A percentile compares a stretch with the other conserved stretches of the same genome.
phyloP scores from a whole-genome alignment of 768 basidiomycete species.

The Psilocybe cyanescens region DNA sequence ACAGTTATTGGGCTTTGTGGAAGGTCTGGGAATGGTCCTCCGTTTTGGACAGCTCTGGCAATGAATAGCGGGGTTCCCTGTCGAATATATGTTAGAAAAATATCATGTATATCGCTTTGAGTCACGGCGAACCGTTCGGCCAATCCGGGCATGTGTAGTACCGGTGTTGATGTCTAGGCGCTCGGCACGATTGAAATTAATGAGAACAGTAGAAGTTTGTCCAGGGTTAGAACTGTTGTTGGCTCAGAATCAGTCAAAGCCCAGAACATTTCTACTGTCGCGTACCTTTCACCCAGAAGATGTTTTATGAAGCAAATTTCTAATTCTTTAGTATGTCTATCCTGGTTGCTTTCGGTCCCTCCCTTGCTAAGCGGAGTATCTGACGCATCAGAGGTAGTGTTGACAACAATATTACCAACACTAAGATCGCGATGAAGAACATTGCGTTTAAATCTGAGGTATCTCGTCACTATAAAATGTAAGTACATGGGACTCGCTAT shows the following conservation, averaged over 20 bases:
- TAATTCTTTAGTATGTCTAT: background rate
- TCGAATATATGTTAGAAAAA: background rate
- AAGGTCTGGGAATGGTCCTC: background rate
- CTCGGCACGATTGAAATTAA: constrained; percentile 5
- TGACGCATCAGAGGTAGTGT: too few species aligned
- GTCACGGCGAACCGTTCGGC: too few species aligned
- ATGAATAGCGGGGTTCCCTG: background rate
- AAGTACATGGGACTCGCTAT: too few species aligned
- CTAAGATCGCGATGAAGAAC: too few species aligned
- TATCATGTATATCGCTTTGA: too few species aligned
- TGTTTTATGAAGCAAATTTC: background rate
- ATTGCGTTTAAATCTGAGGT: too few species aligned
- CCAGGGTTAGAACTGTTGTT: background rate
- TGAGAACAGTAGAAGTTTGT: background rate
- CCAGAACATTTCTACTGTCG: background rate
- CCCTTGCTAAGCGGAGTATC: background rate
- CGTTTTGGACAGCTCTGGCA: too few species aligned
- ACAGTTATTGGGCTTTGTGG: background rate
- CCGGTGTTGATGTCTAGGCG: background rate
- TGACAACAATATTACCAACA: too few species aligned
- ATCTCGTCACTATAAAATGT: too few species aligned
- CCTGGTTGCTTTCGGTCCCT: background rate
- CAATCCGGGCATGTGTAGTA: too few species aligned
- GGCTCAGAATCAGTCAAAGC: background rate
- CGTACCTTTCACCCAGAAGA: background rate